phyloP scores from a whole-genome alignment of 164 flowering plant species.

The Vitis cinerea region DNA sequence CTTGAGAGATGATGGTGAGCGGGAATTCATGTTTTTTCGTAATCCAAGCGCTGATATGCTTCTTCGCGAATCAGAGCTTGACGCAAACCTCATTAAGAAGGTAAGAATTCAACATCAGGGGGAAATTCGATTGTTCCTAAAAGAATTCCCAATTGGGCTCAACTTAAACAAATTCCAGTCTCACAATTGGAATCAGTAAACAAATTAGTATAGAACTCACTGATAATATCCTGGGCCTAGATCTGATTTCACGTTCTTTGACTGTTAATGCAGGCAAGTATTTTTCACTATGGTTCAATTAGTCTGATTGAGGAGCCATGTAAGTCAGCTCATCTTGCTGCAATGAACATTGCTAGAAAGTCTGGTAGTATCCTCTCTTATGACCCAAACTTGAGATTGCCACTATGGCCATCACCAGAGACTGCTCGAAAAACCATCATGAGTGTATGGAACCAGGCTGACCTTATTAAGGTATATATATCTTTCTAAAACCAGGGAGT shows the following conservation, averaged over 20 bases:
- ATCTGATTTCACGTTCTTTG: no score
- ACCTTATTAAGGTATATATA: slow-evolving; percentile 57
- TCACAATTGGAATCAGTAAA: no score
- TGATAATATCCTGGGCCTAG: no score
- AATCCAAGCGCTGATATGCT: slow-evolving; percentile 88
- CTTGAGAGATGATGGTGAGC: slow-evolving; percentile 72
- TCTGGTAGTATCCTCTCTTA: slow-evolving; percentile 69
- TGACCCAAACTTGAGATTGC: slow-evolving; percentile 76
- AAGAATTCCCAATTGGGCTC: no score
- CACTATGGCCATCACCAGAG: slow-evolving; percentile 76
- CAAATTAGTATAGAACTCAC: no score
- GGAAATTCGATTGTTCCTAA: no score
- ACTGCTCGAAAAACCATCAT: slow-evolving; percentile 62
- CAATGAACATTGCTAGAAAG: slow-evolving; percentile 60
- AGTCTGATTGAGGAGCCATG: slow-evolving; percentile 82
- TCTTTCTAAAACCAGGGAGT: no score
- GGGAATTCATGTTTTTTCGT: slow-evolving; percentile 77
- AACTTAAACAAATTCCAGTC: no score
- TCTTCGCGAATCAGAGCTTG: slow-evolving; percentile 65
- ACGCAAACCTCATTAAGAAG: slow-evolving; percentile 46
- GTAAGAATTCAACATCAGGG: slow-evolving; percentile 17
- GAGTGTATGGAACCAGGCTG: slow-evolving; percentile 81
- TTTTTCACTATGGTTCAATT: slow-evolving; percentile 82
- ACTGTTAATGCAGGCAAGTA: slow-evolving; percentile 39
- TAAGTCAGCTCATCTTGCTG: slow-evolving; percentile 65